Evolutionary conservation across 176 grass and related monocot species (phyloP).

Genomic region (Eremochloa ophiuroides): DNA sequence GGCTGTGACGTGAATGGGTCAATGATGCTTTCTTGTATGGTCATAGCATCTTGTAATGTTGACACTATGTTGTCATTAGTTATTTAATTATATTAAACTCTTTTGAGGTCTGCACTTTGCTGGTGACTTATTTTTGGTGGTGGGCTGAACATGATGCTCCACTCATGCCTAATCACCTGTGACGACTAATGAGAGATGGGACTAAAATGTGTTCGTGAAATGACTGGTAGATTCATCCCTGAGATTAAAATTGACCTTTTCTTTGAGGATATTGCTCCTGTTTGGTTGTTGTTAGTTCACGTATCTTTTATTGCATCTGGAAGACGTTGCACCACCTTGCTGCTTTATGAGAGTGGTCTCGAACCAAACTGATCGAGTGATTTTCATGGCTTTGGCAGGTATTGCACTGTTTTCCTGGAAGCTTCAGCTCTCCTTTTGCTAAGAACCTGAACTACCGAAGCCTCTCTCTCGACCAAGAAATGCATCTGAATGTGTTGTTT

Average conservation of each 20-base stretch:
- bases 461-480: background rate
- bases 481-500: background rate
- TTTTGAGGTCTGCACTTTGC: constrained; percentile 17
- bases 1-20: background rate
- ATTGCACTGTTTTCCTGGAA: background rate
- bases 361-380: background rate
- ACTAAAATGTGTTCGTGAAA: background rate
- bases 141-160: background rate
- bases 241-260: constrained; percentile 14
- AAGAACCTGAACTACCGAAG: background rate
- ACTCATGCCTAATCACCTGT: background rate
- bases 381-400: background rate
- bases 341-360: background rate
- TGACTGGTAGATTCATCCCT: background rate
- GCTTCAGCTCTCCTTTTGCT: background rate
- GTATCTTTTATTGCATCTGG: background rate
- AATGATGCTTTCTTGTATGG: constrained; percentile 1
- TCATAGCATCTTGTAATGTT: background rate
- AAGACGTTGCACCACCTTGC: background rate
- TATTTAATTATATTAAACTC: background rate
- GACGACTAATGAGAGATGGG: background rate
- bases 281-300: background rate
- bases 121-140: background rate
- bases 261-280: constrained; percentile 1
- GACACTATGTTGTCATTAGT: constrained; percentile 25